Evolutionary conservation across 768 basidiomycete genomes (phyloP).

Genomic region (Rhodotorula paludigena): DNA sequence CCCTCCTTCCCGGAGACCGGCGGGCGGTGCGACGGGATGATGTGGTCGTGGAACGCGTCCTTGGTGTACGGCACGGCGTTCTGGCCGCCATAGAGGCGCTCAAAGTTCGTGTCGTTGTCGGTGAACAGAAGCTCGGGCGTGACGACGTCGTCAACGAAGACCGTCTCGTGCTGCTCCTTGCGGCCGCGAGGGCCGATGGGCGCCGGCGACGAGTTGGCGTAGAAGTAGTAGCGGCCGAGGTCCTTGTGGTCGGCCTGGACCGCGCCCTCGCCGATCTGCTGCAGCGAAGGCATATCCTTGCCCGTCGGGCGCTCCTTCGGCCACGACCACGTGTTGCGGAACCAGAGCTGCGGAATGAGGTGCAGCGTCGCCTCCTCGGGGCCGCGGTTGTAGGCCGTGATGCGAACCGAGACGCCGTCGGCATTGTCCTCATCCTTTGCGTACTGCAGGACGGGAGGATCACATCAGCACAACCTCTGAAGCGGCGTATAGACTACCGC

Average conservation of each 20-base stretch:
- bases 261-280: conserved; percentile 48
- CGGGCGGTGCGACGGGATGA: conserved; percentile 78
- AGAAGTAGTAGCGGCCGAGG: conserved; percentile 60
- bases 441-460: conserved; percentile 57
- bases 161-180: conserved; percentile 53
- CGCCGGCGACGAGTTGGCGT: conserved; percentile 86
- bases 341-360: conserved; percentile 92
- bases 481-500: conserved; percentile 41
- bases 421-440: conserved; percentile 93
- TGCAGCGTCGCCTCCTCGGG: conserved; percentile 91
- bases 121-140: conserved; percentile 87
- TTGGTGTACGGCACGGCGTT: conserved; percentile 82
- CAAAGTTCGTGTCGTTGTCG: conserved; percentile 95
- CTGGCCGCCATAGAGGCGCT: conserved; percentile 78
- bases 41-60: conserved; percentile 97
- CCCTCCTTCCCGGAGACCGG: conserved; percentile 41
- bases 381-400: conserved; percentile 93
- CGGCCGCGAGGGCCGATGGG: conserved; percentile 63
- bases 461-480: conserved; percentile 4
- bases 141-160: conserved; percentile 57
- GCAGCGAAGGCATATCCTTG: conserved; percentile 47
- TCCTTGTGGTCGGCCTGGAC: conserved; percentile 43
- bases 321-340: conserved; percentile 99
- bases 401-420: conserved; percentile 81
- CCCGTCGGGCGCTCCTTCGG: conserved; percentile 48